These are phyloP conservation scores for Erythrobasidium hasegawianum DNA, from an alignment of 1,284 basidiomycete species.

Conservation along the genomic window DNA sequence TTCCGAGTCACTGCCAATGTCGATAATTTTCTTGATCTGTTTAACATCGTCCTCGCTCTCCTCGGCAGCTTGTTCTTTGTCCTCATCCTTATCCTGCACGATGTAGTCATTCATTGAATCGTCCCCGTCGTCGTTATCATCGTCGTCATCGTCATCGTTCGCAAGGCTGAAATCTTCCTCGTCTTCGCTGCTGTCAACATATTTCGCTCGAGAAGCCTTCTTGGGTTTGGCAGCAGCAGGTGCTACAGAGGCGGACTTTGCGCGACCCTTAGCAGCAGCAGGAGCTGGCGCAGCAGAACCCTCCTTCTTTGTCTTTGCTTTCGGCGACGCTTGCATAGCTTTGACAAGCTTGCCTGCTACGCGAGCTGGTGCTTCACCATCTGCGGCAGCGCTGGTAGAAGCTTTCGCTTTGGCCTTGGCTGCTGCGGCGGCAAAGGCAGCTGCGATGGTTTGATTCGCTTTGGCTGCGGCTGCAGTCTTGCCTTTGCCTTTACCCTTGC, in stretches of 20 bases:
- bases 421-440: conserved; percentile 27
- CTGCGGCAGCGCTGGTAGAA: conserved; percentile 9
- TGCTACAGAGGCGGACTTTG: conserved; percentile 9
- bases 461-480: conserved; percentile 13
- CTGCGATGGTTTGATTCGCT: conserved; percentile 20
- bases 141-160: conserved; percentile 22
- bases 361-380: neutral
- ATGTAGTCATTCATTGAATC: conserved; percentile 6
- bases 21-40: conserved; percentile 10
- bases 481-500: conserved; percentile 33
- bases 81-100: neutral
- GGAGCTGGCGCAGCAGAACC: neutral
- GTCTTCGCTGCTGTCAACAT: conserved; percentile 16
- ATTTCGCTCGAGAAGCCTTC: conserved; percentile 23
- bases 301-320: conserved; percentile 9
- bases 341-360: conserved; percentile 9
- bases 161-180: conserved; percentile 17
- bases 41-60: neutral
- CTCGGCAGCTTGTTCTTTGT: neutral
- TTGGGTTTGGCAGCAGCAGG: conserved; percentile 14
- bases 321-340: neutral
- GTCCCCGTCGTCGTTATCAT: neutral
- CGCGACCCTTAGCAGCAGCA: conserved; percentile 6
- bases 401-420: conserved; percentile 24
- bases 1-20: conserved; percentile 13